These are phyloP conservation scores for Aspergillus tanneri DNA, from an alignment of 2,329 filamentous ascomycete genomes.

Conservation along the genomic window DNA sequence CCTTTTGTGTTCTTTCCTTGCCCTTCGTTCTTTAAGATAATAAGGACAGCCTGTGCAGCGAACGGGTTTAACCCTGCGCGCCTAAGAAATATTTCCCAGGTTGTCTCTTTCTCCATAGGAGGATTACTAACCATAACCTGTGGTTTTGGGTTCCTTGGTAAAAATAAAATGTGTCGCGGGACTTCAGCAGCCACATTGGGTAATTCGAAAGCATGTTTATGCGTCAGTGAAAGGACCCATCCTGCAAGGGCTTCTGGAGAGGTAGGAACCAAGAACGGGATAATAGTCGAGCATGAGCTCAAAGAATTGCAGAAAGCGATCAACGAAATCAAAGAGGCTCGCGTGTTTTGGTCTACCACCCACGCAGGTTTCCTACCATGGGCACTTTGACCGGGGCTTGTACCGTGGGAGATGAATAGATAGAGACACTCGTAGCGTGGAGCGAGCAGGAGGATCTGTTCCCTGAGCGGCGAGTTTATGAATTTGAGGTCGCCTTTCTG, in stretches of 20 bases:
- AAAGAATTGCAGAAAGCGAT: constrained; percentile 27
- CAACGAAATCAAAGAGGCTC: constrained; percentile 21
- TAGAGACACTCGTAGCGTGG: constrained; percentile 65
- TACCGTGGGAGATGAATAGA: constrained; percentile 59
- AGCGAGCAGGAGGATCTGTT: constrained; percentile 55
- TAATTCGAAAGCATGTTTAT: constrained; percentile 41
- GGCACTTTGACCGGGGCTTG: constrained; percentile 8
- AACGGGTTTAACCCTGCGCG: constrained; percentile 67
- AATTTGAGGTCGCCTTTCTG: constrained; percentile 17
- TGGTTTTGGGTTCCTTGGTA: constrained; percentile 13
- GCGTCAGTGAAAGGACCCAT: constrained; percentile 57
- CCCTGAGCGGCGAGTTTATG: constrained; percentile 50
- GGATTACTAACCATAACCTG: constrained; percentile 16
- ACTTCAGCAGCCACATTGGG: neutral
- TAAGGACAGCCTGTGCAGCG: constrained; percentile 65
- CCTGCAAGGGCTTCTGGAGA: constrained; percentile 45
- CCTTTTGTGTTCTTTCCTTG: constrained; percentile 5
- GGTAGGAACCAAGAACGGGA: constrained; percentile 15
- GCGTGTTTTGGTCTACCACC: constrained; percentile 13
- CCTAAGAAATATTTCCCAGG: constrained; percentile 67
- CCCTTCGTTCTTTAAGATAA: constrained; percentile 23
- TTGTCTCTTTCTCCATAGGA: constrained; percentile 59
- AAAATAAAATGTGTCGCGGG: constrained; percentile 6
- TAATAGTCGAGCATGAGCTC: constrained; percentile 13
- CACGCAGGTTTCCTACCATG: constrained; percentile 17